phyloP scores from a whole-genome alignment of 2,329 filamentous ascomycete genomes.

The Fusarium sulawesiense region DNA sequence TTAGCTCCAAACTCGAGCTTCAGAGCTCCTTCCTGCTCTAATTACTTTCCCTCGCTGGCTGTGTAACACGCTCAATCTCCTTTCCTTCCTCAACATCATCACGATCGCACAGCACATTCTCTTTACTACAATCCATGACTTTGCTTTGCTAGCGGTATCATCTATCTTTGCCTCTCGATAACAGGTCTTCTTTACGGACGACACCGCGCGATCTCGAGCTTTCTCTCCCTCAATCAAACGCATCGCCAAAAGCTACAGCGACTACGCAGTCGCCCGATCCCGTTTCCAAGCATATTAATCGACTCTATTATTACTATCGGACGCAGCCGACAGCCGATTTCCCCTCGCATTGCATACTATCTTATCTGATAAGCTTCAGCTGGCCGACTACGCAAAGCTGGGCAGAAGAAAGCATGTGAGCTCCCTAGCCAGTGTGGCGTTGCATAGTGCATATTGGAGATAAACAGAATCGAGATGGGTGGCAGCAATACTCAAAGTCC shows the following conservation, averaged over 20 bases:
- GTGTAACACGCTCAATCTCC: neutral
- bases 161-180: neutral
- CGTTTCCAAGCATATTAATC: slow-evolving; percentile 1
- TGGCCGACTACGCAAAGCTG: slow-evolving; percentile 18
- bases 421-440: slow-evolving; percentile 15
- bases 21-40: neutral
- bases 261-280: slow-evolving; percentile 35
- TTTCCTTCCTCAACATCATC: neutral
- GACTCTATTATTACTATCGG: slow-evolving; percentile 20
- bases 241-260: neutral
- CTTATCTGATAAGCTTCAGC: slow-evolving; percentile 36
- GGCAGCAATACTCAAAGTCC: neutral
- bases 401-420: slow-evolving; percentile 12
- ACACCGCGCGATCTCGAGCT: neutral
- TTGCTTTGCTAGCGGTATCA: neutral
- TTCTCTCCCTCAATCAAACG: neutral
- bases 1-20: slow-evolving; percentile 14
- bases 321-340: slow-evolving; percentile 39
- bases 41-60: neutral
- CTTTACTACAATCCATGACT: neutral
- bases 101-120: no score
- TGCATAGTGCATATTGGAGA: slow-evolving; percentile 23
- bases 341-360: slow-evolving; percentile 4
- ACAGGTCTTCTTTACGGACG: neutral
- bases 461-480: slow-evolving; percentile 38